phyloP scores from a whole-genome alignment of 2,329 filamentous ascomycete genomes.

The Allantophomopsis cytisporea region DNA sequence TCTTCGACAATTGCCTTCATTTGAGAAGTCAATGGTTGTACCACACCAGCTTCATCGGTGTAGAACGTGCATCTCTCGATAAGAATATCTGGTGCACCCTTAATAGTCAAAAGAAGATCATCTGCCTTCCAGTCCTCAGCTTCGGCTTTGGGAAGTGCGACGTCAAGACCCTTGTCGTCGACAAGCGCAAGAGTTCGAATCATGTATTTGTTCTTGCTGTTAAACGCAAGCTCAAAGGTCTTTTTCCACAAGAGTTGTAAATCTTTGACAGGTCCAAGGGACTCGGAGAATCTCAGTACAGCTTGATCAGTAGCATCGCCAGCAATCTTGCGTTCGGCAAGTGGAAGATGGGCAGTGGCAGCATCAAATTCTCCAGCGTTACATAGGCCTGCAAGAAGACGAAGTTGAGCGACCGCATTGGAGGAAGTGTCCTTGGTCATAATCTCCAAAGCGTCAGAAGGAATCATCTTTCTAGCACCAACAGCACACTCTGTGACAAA shows the following conservation, averaged over 20 bases:
- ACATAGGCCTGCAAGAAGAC: conserved; percentile 48
- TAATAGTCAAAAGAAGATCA: conserved; percentile 44
- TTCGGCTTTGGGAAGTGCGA: conserved; percentile 4
- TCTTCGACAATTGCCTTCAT: conserved; percentile 32
- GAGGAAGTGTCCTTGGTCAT: conserved; percentile 13
- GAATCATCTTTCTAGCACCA: conserved; percentile 27
- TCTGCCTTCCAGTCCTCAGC: neutral
- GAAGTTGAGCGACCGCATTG: conserved; percentile 36
- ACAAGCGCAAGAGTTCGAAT: conserved; percentile 44
- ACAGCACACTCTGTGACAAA: conserved; percentile 53
- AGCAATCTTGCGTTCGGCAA: conserved; percentile 48
- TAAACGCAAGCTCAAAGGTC: conserved; percentile 57
- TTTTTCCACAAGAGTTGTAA: conserved; percentile 48
- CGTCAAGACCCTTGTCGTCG: conserved; percentile 5
- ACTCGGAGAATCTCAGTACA: conserved; percentile 55
- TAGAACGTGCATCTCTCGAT: conserved; percentile 37
- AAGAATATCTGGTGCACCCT: conserved; percentile 62
- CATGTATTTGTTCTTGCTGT: conserved; percentile 76
- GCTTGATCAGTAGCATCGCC: conserved; percentile 66
- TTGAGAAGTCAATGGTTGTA: conserved; percentile 29
- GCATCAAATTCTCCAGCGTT: conserved; percentile 63
- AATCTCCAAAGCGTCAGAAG: neutral
- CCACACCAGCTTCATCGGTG: conserved; percentile 39
- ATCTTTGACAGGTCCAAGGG: conserved; percentile 41
- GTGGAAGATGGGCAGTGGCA: conserved; percentile 38